A percentile compares a stretch with the other conserved stretches of the same genome.
Evolutionary conservation across 352 stramenopile genomes (phyloP).

Genomic region (Phytopythium ostracodes): DNA sequence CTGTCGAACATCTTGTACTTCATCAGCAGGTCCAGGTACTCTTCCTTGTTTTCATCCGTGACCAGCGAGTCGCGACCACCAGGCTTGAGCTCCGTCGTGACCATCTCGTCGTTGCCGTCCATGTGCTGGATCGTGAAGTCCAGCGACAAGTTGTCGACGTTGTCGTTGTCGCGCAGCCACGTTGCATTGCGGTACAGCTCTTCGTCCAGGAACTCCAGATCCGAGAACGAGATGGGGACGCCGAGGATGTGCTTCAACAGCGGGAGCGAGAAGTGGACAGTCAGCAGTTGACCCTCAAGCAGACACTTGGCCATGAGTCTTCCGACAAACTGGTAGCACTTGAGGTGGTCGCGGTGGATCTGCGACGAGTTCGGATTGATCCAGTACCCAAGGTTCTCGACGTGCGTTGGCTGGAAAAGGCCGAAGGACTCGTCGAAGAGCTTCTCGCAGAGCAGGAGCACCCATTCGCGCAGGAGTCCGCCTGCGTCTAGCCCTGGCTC

Average conservation of each 20-base stretch:
- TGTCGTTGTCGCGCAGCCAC: conserved; percentile 65
- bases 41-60: conserved; percentile 93
- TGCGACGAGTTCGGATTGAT: conserved; percentile 74
- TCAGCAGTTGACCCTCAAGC: conserved; percentile 71
- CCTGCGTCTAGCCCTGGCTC: conserved; percentile 74
- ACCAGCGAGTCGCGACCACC: conserved; percentile 89
- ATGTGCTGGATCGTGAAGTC: conserved; percentile 71
- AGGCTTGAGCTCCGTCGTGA: conserved; percentile 88
- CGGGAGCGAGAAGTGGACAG: conserved; percentile 69
- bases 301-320: conserved; percentile 75
- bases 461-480: conserved; percentile 76
- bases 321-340: conserved; percentile 73
- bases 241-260: conserved; percentile 82
- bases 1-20: conserved; percentile 92
- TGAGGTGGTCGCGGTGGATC: conserved; percentile 66
- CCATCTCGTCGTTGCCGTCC: conserved; percentile 38
- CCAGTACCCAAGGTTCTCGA: conserved; percentile 79
- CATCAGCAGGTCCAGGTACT: conserved; percentile 94
- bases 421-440: conserved; percentile 79
- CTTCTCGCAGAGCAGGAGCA: conserved; percentile 67
- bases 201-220: conserved; percentile 77
- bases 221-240: conserved; percentile 76
- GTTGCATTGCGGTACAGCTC: conserved; percentile 63
- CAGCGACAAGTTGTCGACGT: conserved; percentile 58
- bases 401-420: conserved; percentile 66